Evolutionary conservation across 2,329 filamentous ascomycete genomes (phyloP), one percentile per base, ranked within the genome.

Genomic region (Talaromyces sp.): DNA sequence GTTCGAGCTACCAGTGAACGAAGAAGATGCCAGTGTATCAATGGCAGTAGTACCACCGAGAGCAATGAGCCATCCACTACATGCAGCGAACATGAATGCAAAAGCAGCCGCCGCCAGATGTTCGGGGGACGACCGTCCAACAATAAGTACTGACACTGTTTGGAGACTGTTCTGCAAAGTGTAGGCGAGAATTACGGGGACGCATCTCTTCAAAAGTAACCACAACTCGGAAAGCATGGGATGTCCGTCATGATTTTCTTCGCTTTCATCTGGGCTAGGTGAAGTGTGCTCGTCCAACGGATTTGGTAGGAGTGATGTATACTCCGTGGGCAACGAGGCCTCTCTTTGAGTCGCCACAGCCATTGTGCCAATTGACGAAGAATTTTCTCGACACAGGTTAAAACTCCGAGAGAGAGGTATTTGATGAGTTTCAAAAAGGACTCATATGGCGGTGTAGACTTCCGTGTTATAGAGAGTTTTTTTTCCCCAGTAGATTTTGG

Each of bases 71-170:
- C 92, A 96, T 0, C 88, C 92, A 0, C 91, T 92, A 25, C 89
- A 87, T 89, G 93, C 92, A 59, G 92, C 92, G 68, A 96, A 96
- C 92, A 96, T 96, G 79, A 95, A 93, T 1, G 89, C 90, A 70
- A 96, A 96, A 0, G 92, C 91, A 1, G 91, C 88, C 0, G 89
- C 90, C 0, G 92, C 90, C 7, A 96, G 78, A 1, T 91, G 87
- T 73, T 95, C 89, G 0, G 92, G 88, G 0, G 89, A 93, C 0
- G 92, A 78, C 2, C 90, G 86, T 10, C 92, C 92, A 3, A 91
- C 91, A 42, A 96, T 87, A 53, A 96, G 78, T 4, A 96, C 90
- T 0, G 91, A 95, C 1, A 90, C 72, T 0, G 92, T 96, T 71
- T 96, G 92, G 0, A 96, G 79, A 5, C 89, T 92, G 73, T 93